phyloP scores from a whole-genome alignment of 306 rosid species.

The Begonia fuchsioides region DNA sequence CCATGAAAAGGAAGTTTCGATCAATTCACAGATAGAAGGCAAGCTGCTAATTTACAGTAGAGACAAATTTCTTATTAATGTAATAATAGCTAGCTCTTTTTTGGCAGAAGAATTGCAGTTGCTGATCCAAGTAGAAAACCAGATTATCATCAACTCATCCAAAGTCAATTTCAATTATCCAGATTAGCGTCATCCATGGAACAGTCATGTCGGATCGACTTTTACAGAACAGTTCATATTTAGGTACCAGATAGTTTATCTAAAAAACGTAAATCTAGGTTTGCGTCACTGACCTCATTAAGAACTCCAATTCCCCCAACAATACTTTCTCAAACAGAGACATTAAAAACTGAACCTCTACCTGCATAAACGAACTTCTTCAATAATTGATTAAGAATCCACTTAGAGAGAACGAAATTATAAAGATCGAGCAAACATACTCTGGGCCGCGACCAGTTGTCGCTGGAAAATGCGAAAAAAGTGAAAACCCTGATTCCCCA shows the following conservation, averaged over 20 bases:
- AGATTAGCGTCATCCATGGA: too few relatives aligned
- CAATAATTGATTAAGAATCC: not conserved
- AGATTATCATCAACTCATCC: too few relatives aligned
- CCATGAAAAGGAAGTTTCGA: not conserved
- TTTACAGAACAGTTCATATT: too few relatives aligned
- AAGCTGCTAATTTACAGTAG: not conserved
- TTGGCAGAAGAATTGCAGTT: too few relatives aligned
- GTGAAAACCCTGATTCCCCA: constrained; percentile 64
- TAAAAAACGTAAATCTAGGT: not conserved
- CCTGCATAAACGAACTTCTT: constrained; percentile 21
- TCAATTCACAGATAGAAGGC: not conserved
- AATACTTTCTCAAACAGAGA: constrained; percentile 35
- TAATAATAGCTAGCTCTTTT: too few relatives aligned
- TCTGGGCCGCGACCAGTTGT: constrained; percentile 61
- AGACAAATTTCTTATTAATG: too few relatives aligned
- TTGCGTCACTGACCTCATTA: constrained; percentile 19
- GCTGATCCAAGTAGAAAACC: too few relatives aligned
- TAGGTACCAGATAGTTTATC: too few relatives aligned
- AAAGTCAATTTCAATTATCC: too few relatives aligned
- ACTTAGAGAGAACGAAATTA: not conserved
- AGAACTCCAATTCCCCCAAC: constrained; percentile 19
- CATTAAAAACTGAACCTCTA: constrained; percentile 53
- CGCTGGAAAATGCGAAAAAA: constrained; percentile 47
- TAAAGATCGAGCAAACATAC: constrained; percentile 12
- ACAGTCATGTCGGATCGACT: too few relatives aligned